phyloP scores from a whole-genome alignment of 2,329 filamentous ascomycete species.

The Dactylellina parvicollis region DNA sequence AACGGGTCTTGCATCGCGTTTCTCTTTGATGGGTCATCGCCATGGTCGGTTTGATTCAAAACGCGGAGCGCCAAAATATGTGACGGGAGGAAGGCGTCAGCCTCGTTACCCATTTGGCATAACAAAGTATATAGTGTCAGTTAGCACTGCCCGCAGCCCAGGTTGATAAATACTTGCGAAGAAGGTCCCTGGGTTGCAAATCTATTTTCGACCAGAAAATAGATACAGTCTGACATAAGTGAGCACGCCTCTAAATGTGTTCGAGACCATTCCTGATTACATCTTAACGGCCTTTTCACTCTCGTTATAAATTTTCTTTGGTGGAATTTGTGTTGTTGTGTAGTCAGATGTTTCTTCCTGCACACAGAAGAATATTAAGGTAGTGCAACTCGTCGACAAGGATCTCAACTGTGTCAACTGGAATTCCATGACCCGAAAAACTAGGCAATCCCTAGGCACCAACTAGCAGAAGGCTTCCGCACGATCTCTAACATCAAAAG shows the following conservation, averaged over 20 bases:
- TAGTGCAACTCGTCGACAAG: slow-evolving; percentile 32
- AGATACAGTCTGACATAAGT: slow-evolving; percentile 49
- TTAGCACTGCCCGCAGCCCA: slow-evolving; percentile 42
- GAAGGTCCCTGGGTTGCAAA: slow-evolving; percentile 17
- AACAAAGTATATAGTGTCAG: slow-evolving; percentile 6
- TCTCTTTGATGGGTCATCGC: slow-evolving; percentile 21
- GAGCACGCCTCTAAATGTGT: slow-evolving; percentile 30
- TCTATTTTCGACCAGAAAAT: slow-evolving; percentile 41
- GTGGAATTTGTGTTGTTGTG: slow-evolving; percentile 40
- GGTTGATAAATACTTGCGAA: slow-evolving; percentile 38
- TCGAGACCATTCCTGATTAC: slow-evolving; percentile 49
- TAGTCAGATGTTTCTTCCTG: slow-evolving; percentile 33
- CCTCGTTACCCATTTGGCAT: slow-evolving; percentile 44
- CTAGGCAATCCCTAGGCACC: slow-evolving; percentile 49
- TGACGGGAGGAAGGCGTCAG: slow-evolving; percentile 36
- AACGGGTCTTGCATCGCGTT: slow-evolving; percentile 24
- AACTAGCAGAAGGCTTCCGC: slow-evolving; percentile 46
- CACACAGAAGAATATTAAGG: slow-evolving; percentile 22
- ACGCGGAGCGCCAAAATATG: slow-evolving; percentile 30
- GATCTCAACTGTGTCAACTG: slow-evolving; percentile 35
- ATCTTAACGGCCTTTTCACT: slow-evolving; percentile 27
- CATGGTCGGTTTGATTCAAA: slow-evolving; percentile 24
- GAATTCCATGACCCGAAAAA: slow-evolving; percentile 40
- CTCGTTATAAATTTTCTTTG: slow-evolving; percentile 42
- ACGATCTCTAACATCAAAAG: slow-evolving; percentile 15